Conservation (phyloP, 2,329 filamentous ascomycete species). For the Akanthomyces uredinophilus region DNA sequence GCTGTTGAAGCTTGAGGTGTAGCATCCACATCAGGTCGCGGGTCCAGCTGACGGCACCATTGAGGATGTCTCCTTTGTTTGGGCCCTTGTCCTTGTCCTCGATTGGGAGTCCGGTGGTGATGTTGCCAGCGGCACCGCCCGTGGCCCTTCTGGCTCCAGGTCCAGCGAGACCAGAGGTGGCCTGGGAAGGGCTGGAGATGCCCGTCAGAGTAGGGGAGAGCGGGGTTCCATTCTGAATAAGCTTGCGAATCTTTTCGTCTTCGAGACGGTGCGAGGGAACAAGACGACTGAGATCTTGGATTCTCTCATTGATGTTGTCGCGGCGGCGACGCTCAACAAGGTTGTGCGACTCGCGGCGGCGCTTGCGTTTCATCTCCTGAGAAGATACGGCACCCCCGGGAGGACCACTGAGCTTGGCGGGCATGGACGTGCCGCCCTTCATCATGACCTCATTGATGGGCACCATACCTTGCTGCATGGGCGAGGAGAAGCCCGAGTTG, state of each 20-base stretch:
- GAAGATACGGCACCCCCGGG: conserved; percentile 52
- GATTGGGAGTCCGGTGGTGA: conserved; percentile 85
- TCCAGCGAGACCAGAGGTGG: conserved; percentile 82
- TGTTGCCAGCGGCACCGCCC: conserved; percentile 66
- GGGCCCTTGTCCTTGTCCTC: conserved; percentile 98
- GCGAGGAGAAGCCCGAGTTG: conserved; percentile 84
- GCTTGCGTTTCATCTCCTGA: conserved; percentile 89
- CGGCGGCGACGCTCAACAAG: conserved; percentile 88
- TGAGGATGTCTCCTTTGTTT: conserved; percentile 98
- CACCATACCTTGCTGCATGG: conserved; percentile 61
- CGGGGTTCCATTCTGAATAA: conserved; percentile 86
- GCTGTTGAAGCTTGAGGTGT: conserved; percentile 82
- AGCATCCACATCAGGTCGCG: conserved; percentile 97
- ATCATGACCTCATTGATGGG: conserved; percentile 88
- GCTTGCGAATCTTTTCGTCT: conserved; percentile 94
- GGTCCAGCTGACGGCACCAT: conserved; percentile 95
- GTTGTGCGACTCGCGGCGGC: conserved; percentile 91
- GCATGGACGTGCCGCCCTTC: conserved; percentile 82
- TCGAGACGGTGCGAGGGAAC: conserved; percentile 90
- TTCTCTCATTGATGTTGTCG: conserved; percentile 98
- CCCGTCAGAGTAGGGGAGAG: conserved; percentile 77
- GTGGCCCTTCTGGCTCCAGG: conserved; percentile 77
- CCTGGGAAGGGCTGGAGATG: conserved; percentile 62
- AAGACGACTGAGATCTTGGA: conserved; percentile 90
- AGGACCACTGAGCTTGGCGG: conserved; percentile 68